Evolutionary conservation across 495 filamentous ascomycete genomes (phyloP).

Genomic region (Aspergillus asperescens): DNA sequence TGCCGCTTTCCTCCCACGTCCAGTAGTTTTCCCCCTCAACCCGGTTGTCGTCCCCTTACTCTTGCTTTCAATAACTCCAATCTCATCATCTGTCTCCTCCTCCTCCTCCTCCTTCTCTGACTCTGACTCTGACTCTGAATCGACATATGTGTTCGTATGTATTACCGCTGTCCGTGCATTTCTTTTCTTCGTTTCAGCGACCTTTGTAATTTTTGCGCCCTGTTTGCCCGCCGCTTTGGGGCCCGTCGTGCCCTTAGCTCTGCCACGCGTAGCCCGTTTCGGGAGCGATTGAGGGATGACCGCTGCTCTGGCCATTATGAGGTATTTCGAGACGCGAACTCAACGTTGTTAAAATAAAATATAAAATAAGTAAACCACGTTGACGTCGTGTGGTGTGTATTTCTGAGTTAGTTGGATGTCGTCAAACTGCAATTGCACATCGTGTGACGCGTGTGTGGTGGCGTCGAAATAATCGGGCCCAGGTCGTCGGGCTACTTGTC

Average conservation of each 20-base stretch:
- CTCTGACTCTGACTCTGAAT: slow-evolving; percentile 24
- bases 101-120: no score
- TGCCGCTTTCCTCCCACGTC: slow-evolving; percentile 19
- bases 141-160: neutral
- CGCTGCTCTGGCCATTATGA: slow-evolving; percentile 41
- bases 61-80: slow-evolving; percentile 27
- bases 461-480: neutral
- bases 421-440: slow-evolving; percentile 6
- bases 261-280: slow-evolving; percentile 33
- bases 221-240: slow-evolving; percentile 19
- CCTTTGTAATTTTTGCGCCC: slow-evolving; percentile 19
- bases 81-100: slow-evolving; percentile 39
- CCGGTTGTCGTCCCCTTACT: slow-evolving; percentile 16
- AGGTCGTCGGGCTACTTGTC: neutral
- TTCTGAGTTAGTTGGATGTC: neutral
- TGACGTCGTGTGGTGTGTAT: neutral
- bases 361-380: neutral
- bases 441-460: neutral
- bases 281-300: slow-evolving; percentile 34
- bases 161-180: slow-evolving; percentile 1
- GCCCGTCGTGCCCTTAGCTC: slow-evolving; percentile 19
- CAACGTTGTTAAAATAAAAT: neutral
- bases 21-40: slow-evolving; percentile 16
- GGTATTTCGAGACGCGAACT: neutral
- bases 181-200: slow-evolving; percentile 14